phyloP scores from a whole-genome alignment of 208 protist species.

The Angomonas deanei region DNA sequence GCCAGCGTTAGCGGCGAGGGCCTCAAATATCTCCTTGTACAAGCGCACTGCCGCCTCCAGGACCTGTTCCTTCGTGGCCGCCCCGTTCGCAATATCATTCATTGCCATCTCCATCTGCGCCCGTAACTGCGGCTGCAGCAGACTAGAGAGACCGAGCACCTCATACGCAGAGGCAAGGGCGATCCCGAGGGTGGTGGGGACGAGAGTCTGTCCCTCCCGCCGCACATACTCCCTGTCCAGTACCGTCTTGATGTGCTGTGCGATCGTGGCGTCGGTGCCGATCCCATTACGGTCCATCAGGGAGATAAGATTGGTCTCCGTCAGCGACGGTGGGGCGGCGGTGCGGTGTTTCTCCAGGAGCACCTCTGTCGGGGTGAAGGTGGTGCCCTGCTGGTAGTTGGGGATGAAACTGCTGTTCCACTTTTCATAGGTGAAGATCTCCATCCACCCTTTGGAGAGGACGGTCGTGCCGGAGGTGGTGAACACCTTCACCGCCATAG shows the following conservation, averaged over 20 bases:
- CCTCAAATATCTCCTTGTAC: constrained; percentile 77
- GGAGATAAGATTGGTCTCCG: constrained; percentile 96
- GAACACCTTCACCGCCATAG: constrained; percentile 84
- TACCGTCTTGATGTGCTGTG: constrained; percentile 98
- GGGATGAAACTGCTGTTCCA: constrained; percentile 91
- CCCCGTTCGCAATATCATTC: constrained; percentile 72
- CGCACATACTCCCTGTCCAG: constrained; percentile 89
- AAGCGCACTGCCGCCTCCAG: constrained; percentile 66
- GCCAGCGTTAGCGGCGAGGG: constrained; percentile 27
- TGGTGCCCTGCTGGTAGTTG: constrained; percentile 83
- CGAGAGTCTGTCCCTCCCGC: constrained; percentile 71
- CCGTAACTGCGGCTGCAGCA: constrained; percentile 89
- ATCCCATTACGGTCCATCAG: constrained; percentile 98
- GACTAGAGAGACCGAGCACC: constrained; percentile 85
- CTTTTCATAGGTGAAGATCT: constrained; percentile 88
- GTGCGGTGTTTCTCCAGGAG: constrained; percentile 78
- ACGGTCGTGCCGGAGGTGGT: constrained; percentile 86
- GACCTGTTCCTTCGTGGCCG: constrained; percentile 72
- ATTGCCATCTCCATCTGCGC: constrained; percentile 94
- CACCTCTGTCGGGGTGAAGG: constrained; percentile 85
- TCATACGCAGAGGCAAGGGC: constrained; percentile 95
- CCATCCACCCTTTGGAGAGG: constrained; percentile 91
- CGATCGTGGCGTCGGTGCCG: constrained; percentile 99
- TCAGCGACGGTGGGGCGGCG: constrained; percentile 89
- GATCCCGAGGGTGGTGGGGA: constrained; percentile 93